Base-by-base conservation (phyloP, 306 rosid species). In the Luffa aegyptiaca region DNA sequence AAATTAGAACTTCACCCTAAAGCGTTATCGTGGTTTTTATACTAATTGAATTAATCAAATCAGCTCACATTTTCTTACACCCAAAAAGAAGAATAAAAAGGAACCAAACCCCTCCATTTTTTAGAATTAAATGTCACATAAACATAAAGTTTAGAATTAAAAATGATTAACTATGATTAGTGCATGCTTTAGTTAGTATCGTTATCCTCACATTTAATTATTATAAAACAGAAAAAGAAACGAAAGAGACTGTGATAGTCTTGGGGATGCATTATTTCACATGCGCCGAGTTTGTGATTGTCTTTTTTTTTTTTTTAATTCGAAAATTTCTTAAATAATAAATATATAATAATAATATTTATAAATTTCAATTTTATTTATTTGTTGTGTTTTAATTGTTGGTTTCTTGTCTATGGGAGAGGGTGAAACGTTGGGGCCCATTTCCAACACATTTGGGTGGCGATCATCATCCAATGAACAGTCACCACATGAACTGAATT, bases 381-480 rank as follows among this genome's bases (percentile, higher is more conserved):
- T 21, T 58, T 58, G 36, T 58, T 58, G 42, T 62, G 39, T 33
- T 14, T 35, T 37, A 3, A 36, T 65, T 65, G 73, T 17, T 66
- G 49, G 71, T 4, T 36, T 44, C 2, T 70, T 44, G 76, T 70
- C 17, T 26, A 20, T 70, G 17, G 76, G 37, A n/a, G 9, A 42
- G 53, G 75, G 75, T 9, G 75, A 20, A 69, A 41, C 7, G 17
- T 1, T 18, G 35, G 45, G 75, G 51, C 75, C 75, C 33, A 41
- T n/a, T 68, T 68, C 75, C 75, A 68, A 68, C 52, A 68, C 53
- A 69, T 44, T 69, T 44, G 52, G 52, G 76, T 70, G 76, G 76
- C 49, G 55, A 70, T 21, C 1, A 44, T 70, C 10, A 44, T 17
- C 74, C 51, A 9, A 0, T 66, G 14, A 66, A 9, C 8, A 66